Base-by-base conservation (phyloP, 176 grass and related monocot genomes). In the Oryza nivara region DNA sequence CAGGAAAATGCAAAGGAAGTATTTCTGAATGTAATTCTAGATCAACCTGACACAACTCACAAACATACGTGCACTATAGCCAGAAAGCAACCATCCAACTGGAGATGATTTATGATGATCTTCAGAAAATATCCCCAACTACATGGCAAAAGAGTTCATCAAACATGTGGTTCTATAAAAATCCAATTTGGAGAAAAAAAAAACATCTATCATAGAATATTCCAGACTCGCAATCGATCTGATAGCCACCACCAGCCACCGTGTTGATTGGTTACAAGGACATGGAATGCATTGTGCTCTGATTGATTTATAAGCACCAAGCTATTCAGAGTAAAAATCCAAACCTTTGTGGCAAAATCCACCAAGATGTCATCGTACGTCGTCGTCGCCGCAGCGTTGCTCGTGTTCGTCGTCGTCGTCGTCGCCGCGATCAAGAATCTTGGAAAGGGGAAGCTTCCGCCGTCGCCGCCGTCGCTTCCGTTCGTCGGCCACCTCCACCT, bases 401-500 rank as follows among this genome's bases (percentile, higher is more conserved):
- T 75, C 73, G 15, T 75, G 3, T 32, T 32, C 35, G 35, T 28
- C 28, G 26, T 35, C 34, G 25, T 17, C 25, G 26, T 35, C 26
- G 13, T 20, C 73, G 8, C 34, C 30, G 48, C 48, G 2, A 75
- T 75, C 73, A 75, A 75, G 14, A 75, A 56, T 16, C 48, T 5
- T 51, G 15, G 73, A 54, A 34, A 13, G 38, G 22, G 77, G 2
- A 86, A 74, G n/a, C 86, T 88, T 61, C 90, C 82, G 7, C 90
- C 90, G 12, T 92, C 90, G 40, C 86, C 90, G 8, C 65, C 84
- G 13, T 73, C 58, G 1, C 89, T 91, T 67, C 89, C 84, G 44
- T 56, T 91, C 46, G 32, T 91, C 10, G 84, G 89, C 45, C 80
- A 87, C 80, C 80, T 91, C 23, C 80, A 84, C 61, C 78, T 86